Base-by-base conservation (phyloP, 164 flowering plant genomes). In the Stephania cephalantha region DNA sequence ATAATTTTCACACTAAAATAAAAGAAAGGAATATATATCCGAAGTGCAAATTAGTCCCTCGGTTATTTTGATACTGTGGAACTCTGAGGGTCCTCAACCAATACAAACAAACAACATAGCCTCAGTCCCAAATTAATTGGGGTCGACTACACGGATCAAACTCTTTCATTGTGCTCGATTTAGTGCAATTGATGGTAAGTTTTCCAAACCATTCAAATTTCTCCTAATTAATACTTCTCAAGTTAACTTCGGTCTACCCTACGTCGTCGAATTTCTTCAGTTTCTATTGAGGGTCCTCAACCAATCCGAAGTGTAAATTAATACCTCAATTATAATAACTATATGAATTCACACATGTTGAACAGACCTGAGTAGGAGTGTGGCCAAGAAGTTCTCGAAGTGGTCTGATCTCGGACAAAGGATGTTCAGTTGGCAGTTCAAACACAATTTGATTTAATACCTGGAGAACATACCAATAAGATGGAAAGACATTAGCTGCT, bases 321-420 rank as follows among this genome's bases (percentile, higher is more conserved):
- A 35, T 35, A 35, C 42, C 42, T 35, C 42, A 35, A 35, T 35
- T 35, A 35, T 35, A 35, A 35, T 35, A 35, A 35, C 3, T 35
- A 35, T 35, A 35, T 4, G 4, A 35, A 35, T 35, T 35, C 42
- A 35, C 2, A 35, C 2, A 48, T 4, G 53, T 48, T 50, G 55
- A 35, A 35, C 42, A 35, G 65, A 91, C 98, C 97, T 94, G 98
- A 72, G 84, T 82, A 69, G 97, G 98, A 44, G 98, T 94, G 78
- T 94, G 98, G 25, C 98, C 98, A 77, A 94, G 95, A 84, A 92
- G 93, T 84, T 92, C 98, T 30, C 88, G 97, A 18, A 92, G 83
- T 13, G 98, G 98, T 79, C 89, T 87, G 79, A 89, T 87, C 69
- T 94, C 95, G 65, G 97, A 85, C 74, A 94, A 85, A 83, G 97